A percentile compares a stretch with the other conserved stretches of the same genome.
These are phyloP conservation scores for Botrytis hyacinthi DNA, from an alignment of 2,329 filamentous ascomycete species.

Conservation along the genomic window DNA sequence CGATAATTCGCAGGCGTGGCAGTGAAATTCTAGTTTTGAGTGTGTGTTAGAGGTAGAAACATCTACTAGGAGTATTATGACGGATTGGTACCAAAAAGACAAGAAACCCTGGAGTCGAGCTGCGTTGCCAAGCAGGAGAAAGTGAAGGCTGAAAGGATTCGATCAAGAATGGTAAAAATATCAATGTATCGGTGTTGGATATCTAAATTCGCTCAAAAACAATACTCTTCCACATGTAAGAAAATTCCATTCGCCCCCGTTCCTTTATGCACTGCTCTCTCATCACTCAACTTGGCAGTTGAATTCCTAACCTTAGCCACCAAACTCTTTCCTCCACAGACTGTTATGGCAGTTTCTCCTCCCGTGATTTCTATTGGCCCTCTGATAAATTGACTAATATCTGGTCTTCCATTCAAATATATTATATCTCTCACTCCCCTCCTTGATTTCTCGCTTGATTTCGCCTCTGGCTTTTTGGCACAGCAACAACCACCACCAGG, in stretches of 20 bases:
- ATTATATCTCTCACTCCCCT: constrained; percentile 38
- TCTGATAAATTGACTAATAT: constrained; percentile 53
- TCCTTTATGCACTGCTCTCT: constrained; percentile 62
- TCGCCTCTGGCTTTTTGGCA: background rate
- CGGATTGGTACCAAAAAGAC: background rate
- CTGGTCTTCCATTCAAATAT: constrained; percentile 42
- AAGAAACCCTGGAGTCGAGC: background rate
- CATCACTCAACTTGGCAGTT: constrained; percentile 56
- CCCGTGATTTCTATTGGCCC: constrained; percentile 55
- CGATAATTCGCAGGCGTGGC: background rate
- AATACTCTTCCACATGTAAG: constrained; percentile 60
- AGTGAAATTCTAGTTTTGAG: background rate
- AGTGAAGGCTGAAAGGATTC: background rate
- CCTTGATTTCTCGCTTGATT: background rate
- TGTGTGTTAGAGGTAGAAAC: background rate
- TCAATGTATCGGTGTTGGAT: background rate
- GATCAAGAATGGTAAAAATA: background rate
- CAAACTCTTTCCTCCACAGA: constrained; percentile 57
- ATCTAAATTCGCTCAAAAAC: constrained; percentile 41
- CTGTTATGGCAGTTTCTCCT: constrained; percentile 60
- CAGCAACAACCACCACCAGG: constrained; percentile 16
- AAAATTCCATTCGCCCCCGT: constrained; percentile 62
- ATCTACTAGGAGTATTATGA: background rate
- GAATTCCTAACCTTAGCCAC: constrained; percentile 54
- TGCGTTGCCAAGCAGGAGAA: background rate